phyloP scores from a whole-genome alignment of 2,329 filamentous ascomycete genomes.

The Colletotrichum sp. region DNA sequence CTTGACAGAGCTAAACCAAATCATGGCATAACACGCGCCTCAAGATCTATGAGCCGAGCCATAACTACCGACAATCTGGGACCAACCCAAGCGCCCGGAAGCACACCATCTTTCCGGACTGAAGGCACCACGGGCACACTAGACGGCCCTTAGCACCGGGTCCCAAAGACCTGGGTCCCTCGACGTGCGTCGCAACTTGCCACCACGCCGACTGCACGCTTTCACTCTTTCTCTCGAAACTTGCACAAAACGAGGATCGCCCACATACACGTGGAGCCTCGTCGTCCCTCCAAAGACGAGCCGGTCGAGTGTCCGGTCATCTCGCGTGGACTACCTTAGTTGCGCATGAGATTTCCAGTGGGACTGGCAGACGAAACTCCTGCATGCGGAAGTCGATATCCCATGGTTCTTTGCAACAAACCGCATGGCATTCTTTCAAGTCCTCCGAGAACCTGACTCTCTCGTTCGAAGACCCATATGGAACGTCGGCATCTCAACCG shows the following conservation, averaged over 20 bases:
- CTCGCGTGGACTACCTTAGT: conserved; percentile 1
- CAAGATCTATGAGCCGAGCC: neutral
- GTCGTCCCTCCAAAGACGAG: neutral
- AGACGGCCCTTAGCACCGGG: neutral
- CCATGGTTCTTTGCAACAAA: neutral
- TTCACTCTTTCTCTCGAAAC: neutral
- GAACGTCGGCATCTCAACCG: neutral
- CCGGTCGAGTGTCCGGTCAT: neutral
- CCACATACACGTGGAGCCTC: neutral
- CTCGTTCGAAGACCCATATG: neutral
- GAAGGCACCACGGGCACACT: neutral
- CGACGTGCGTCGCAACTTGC: neutral
- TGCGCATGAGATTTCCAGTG: neutral
- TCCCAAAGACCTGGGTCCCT: neutral
- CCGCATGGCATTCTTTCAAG: neutral
- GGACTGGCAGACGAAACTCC: neutral
- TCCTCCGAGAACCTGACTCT: neutral
- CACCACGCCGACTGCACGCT: neutral
- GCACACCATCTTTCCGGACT: neutral
- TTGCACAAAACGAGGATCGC: neutral
- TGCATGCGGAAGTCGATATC: neutral
- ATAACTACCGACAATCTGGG: neutral
- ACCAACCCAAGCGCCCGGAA: neutral
- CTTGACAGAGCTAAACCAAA: neutral
- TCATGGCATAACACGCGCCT: neutral